These are phyloP conservation scores for Skeletonema menzelii DNA, from an alignment of 108 stramenopile genomes.

Conservation along the genomic window DNA sequence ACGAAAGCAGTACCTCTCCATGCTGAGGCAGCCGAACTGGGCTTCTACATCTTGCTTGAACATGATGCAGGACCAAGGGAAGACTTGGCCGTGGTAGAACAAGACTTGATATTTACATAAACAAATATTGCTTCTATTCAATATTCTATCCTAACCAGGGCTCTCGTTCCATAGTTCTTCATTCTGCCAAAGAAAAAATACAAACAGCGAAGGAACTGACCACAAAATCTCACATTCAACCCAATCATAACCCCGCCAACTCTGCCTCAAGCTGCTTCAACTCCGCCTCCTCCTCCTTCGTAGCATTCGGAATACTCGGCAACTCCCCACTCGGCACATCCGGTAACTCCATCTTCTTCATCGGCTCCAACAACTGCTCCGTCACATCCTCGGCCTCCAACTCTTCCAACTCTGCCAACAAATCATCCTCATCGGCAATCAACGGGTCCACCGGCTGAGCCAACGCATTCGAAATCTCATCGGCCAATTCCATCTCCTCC, in stretches of 20 bases:
- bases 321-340: slow-evolving; percentile 69
- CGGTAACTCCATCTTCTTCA: slow-evolving; percentile 51
- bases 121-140: background rate
- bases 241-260: slow-evolving; percentile 79
- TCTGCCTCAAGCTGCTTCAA: slow-evolving; percentile 85
- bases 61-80: too few relatives aligned
- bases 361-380: slow-evolving; percentile 72
- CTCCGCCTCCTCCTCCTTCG: slow-evolving; percentile 85
- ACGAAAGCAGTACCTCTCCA: too few relatives aligned
- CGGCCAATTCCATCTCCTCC: slow-evolving; percentile 91
- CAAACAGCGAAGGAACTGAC: too few relatives aligned
- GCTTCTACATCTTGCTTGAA: too few relatives aligned
- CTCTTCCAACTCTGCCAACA: slow-evolving; percentile 88
- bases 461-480: slow-evolving; percentile 89
- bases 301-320: slow-evolving; percentile 59
- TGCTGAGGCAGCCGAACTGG: too few relatives aligned
- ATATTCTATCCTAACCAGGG: background rate
- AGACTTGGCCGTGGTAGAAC: too few relatives aligned
- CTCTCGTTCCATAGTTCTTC: too few relatives aligned
- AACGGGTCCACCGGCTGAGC: slow-evolving; percentile 84
- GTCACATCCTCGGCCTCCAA: slow-evolving; percentile 88
- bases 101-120: background rate
- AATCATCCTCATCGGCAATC: slow-evolving; percentile 86
- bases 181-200: too few relatives aligned
- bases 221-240: background rate